A percentile compares a stretch with the other conserved stretches of the same genome.
These are phyloP conservation scores for Psilocybe azurescens DNA, from an alignment of 768 basidiomycete genomes.

Conservation along the genomic window DNA sequence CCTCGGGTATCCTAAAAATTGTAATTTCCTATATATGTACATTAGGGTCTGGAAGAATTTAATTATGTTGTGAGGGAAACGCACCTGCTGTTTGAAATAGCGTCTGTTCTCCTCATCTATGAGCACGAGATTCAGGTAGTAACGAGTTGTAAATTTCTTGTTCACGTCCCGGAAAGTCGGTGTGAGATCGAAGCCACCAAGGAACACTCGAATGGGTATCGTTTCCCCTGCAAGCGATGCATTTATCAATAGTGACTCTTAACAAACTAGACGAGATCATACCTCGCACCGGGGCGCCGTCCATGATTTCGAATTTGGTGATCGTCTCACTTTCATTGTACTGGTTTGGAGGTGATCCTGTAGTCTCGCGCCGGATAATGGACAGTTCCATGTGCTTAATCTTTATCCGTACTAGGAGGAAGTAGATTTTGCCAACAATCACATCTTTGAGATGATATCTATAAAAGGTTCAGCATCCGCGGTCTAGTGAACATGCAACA, in stretches of 20 bases:
- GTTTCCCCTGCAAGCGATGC: conserved; percentile 77
- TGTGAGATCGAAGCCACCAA: conserved; percentile 97
- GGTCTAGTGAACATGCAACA: not conserved
- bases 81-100: conserved; percentile 96
- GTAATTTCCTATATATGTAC: conserved; percentile 71
- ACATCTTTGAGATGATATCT: conserved; percentile 99
- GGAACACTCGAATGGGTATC: conserved; percentile 96
- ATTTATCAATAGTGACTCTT: not conserved
- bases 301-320: conserved; percentile 99
- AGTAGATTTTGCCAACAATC: conserved; percentile 99
- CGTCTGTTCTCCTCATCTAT: conserved; percentile 98
- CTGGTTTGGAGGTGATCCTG: conserved; percentile 96
- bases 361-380: conserved; percentile 97
- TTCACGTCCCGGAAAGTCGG: conserved; percentile 99
- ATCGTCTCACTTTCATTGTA: conserved; percentile 99
- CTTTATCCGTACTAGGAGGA: conserved; percentile 97
- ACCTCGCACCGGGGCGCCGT: conserved; percentile 97
- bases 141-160: conserved; percentile 97
- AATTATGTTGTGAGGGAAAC: conserved; percentile 10
- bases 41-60: not conserved
- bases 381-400: conserved; percentile 99
- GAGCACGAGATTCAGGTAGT: conserved; percentile 96
- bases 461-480: not conserved
- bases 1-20: conserved; percentile 89
- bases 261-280: conserved; percentile 20